Evolutionary conservation across 192 early-diverging fungal species (phyloP).

Genomic region (Coemansia sp.): DNA sequence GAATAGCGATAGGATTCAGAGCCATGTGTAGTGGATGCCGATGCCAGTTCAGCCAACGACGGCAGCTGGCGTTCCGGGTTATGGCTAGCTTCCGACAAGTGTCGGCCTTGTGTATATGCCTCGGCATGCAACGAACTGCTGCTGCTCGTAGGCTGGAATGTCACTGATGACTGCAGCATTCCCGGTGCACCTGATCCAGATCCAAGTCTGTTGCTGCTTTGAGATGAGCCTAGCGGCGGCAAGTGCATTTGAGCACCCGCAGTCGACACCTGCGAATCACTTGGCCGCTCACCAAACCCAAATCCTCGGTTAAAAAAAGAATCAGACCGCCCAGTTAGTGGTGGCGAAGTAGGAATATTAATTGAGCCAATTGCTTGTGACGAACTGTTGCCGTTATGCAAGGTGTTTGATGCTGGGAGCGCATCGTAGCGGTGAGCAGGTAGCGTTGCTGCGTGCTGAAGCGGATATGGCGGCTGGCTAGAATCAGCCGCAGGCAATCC

Average conservation of each 20-base stretch:
- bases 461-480: constrained; percentile 9
- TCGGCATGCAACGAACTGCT: not conserved
- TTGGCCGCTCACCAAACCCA: constrained; percentile 8
- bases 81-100: constrained; percentile 11
- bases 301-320: constrained; percentile 27
- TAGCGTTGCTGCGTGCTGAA: constrained; percentile 41
- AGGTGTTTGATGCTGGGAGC: not conserved
- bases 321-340: constrained; percentile 22
- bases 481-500: not conserved
- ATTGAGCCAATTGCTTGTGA: constrained; percentile 30
- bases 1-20: constrained; percentile 29
- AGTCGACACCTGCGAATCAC: not conserved
- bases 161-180: constrained; percentile 17
- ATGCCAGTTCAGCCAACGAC: constrained; percentile 47
- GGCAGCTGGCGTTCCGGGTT: constrained; percentile 38
- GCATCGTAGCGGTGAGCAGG: constrained; percentile 6
- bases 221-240: constrained; percentile 24
- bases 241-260: constrained; percentile 19
- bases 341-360: constrained; percentile 53
- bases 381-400: constrained; percentile 7
- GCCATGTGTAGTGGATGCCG: constrained; percentile 30
- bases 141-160: constrained; percentile 22
- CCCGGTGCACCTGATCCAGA: constrained; percentile 5
- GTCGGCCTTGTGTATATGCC: constrained; percentile 2
- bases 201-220: constrained; percentile 8